phyloP scores from a whole-genome alignment of 164 flowering plant genomes.

The Nymphaea thermarum region DNA sequence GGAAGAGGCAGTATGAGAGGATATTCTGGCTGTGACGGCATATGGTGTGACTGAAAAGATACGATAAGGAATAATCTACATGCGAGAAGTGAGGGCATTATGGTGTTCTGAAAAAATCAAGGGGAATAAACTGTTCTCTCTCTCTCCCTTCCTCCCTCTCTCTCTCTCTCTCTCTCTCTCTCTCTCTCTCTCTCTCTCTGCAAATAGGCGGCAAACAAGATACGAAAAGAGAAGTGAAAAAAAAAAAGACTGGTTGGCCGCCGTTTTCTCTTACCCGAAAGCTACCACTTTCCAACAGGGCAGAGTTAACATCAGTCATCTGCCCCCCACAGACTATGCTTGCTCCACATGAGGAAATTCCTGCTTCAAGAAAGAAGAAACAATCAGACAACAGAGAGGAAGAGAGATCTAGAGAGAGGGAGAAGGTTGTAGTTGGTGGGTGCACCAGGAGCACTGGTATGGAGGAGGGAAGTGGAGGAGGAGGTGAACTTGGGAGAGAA shows the following conservation, averaged over 20 bases:
- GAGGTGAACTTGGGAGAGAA: constrained; percentile 17
- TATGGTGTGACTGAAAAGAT: too few relatives aligned
- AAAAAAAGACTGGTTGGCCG: neutral
- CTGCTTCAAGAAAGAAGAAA: neutral
- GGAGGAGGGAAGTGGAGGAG: neutral
- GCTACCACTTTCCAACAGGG: constrained; percentile 50
- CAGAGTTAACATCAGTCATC: constrained; percentile 44
- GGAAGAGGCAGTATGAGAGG: too few relatives aligned
- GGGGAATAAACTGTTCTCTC: too few relatives aligned
- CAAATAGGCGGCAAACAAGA: too few relatives aligned
- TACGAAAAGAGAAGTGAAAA: too few relatives aligned
- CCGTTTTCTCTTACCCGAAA: constrained; percentile 47
- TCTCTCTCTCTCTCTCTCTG: too few relatives aligned
- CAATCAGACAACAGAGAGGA: neutral
- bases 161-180: too few relatives aligned
- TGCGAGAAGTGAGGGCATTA: too few relatives aligned
- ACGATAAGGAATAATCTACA: too few relatives aligned
- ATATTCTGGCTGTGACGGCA: too few relatives aligned
- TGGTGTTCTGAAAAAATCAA: too few relatives aligned
- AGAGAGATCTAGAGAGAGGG: neutral
- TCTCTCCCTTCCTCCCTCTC: too few relatives aligned
- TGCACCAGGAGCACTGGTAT: neutral
- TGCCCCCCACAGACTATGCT: constrained; percentile 33
- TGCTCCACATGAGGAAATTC: neutral
- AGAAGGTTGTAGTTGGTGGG: neutral